Evolutionary conservation across 441 rosid genomes (phyloP).

Genomic region (Breynia disticha): DNA sequence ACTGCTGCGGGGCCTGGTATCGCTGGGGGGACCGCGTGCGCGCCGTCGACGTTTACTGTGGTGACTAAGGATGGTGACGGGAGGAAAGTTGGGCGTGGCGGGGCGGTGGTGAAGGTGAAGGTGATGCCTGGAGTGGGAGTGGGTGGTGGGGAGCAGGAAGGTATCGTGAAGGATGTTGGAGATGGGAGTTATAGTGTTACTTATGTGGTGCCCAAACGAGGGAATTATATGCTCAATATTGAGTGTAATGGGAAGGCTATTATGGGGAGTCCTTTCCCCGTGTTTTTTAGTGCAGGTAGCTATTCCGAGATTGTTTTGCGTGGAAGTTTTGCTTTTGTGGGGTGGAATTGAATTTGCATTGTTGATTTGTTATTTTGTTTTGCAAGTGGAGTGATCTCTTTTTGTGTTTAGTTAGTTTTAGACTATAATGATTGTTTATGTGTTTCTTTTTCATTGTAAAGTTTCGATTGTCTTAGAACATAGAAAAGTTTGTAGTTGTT

Average conservation of each 20-base stretch:
- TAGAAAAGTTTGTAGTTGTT: too few species aligned
- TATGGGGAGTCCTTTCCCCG: slow-evolving; percentile 95
- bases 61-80: slow-evolving; percentile 85
- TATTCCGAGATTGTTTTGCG: too few species aligned
- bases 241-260: slow-evolving; percentile 85
- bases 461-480: too few species aligned
- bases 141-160: slow-evolving; percentile 89
- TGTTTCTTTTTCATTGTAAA: too few species aligned
- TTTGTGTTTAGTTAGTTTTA: too few species aligned
- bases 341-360: too few species aligned
- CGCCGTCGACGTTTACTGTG: slow-evolving; percentile 69
- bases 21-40: slow-evolving; percentile 96
- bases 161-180: slow-evolving; percentile 84
- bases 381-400: too few species aligned
- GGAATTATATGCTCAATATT: slow-evolving; percentile 88
- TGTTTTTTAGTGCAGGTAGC: slow-evolving; percentile 97
- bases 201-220: slow-evolving; percentile 93
- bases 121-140: slow-evolving; percentile 89
- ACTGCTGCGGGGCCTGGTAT: slow-evolving; percentile 88
- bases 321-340: too few species aligned
- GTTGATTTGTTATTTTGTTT: too few species aligned
- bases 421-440: too few species aligned
- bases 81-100: slow-evolving; percentile 72
- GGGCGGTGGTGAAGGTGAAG: slow-evolving; percentile 63
- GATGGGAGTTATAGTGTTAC: slow-evolving; percentile 88